These are phyloP conservation scores for Holtermannia corniformis DNA, from an alignment of 768 basidiomycete species.

Conservation along the genomic window DNA sequence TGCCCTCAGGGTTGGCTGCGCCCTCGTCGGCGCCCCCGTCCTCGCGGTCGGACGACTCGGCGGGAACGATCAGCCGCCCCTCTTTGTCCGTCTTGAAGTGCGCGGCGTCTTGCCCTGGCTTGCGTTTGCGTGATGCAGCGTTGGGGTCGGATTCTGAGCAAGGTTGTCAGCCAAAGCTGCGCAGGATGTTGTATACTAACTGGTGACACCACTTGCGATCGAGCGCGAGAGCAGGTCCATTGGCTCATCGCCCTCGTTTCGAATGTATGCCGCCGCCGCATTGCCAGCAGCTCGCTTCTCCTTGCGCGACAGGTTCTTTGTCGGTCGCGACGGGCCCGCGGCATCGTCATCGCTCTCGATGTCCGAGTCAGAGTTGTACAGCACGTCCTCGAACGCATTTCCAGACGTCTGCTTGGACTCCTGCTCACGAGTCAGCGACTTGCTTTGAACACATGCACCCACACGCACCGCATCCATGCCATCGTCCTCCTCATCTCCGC, in stretches of 20 bases:
- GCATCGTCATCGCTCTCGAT: slow-evolving; percentile 50
- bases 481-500: slow-evolving; percentile 49
- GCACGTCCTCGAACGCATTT: slow-evolving; percentile 91
- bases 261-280: slow-evolving; percentile 56
- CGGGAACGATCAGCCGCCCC: slow-evolving; percentile 37
- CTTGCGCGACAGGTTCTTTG: slow-evolving; percentile 7
- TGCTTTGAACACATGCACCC: slow-evolving; percentile 1
- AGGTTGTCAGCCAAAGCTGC: too few relatives aligned
- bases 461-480: slow-evolving; percentile 44
- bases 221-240: slow-evolving; percentile 81
- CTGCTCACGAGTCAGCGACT: slow-evolving; percentile 37
- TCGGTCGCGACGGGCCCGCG: slow-evolving; percentile 7
- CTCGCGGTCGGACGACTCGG: slow-evolving; percentile 44
- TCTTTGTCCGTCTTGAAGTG: slow-evolving; percentile 74
- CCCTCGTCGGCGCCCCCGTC: slow-evolving; percentile 46
- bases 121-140: slow-evolving; percentile 45
- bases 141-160: slow-evolving; percentile 32
- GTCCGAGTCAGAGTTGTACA: slow-evolving; percentile 95
- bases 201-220: slow-evolving; percentile 42
- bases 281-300: slow-evolving; percentile 38
- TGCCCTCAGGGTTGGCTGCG: slow-evolving; percentile 41
- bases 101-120: slow-evolving; percentile 75
- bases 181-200: slow-evolving; percentile 44
- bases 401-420: slow-evolving; percentile 53
- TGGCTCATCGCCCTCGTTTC: slow-evolving; percentile 82